Percentiles rank a stretch among this genome's conserved stretches.
Conservation (phyloP, 2,329 filamentous ascomycete species). For the Penicillium hordei region DNA sequence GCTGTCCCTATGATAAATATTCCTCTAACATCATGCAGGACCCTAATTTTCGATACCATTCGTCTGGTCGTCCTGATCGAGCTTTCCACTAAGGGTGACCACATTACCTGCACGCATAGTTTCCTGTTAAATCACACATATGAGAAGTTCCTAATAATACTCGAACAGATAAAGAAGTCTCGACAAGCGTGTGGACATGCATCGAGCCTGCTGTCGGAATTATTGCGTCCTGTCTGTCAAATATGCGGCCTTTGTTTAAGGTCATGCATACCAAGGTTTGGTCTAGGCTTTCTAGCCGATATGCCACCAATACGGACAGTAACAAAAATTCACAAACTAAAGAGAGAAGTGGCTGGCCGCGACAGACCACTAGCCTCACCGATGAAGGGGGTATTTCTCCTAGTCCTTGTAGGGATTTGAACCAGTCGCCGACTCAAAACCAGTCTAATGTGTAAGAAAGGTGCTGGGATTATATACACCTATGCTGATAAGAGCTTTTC, state of each 20-base stretch:
- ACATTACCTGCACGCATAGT: slow-evolving; percentile 26
- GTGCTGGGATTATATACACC: background rate
- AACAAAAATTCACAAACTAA: slow-evolving; percentile 14
- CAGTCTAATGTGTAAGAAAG: background rate
- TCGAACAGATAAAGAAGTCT: slow-evolving; percentile 26
- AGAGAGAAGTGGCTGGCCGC: slow-evolving; percentile 11
- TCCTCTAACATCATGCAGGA: slow-evolving; percentile 9
- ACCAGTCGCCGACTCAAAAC: background rate
- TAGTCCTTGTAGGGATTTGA: background rate
- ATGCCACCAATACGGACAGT: slow-evolving; percentile 7
- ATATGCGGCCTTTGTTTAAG: slow-evolving; percentile 32
- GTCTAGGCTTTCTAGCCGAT: background rate
- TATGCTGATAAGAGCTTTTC: background rate
- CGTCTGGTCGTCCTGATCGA: slow-evolving; percentile 28
- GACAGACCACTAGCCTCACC: slow-evolving; percentile 10
- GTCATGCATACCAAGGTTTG: slow-evolving; percentile 17
- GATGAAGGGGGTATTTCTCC: background rate
- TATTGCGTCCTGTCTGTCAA: slow-evolving; percentile 29
- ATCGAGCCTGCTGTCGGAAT: slow-evolving; percentile 34
- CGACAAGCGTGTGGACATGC: slow-evolving; percentile 32
- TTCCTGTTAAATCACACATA: background rate
- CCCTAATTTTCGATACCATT: slow-evolving; percentile 29
- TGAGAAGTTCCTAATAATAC: background rate
- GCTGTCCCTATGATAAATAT: background rate
- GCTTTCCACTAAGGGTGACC: slow-evolving; percentile 21